Base-by-base conservation (phyloP, 805 yeast species). In the Ogataea ganodermae region DNA sequence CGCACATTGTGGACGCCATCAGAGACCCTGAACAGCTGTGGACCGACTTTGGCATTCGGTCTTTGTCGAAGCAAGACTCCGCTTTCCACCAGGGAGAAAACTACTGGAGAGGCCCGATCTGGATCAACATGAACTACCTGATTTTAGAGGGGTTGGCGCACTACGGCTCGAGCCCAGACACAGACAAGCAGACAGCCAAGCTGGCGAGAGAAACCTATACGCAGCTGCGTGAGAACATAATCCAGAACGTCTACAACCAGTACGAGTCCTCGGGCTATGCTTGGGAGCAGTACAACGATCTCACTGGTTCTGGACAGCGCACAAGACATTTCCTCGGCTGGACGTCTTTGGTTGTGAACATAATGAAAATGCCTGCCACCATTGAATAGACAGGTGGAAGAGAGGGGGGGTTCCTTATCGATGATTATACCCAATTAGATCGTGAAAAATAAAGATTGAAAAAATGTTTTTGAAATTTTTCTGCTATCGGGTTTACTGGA, bases 41-140 rank as follows among this genome's bases (percentile, higher is more conserved):
- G 86, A 69, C 89, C 6, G 76, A 76, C 1, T 89, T 63, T 56
- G 99, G 99, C 12, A 71, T 94, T 30, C 74, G 96, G 52, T 86
- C 96, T 0, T 70, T 94, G 30, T 86, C 96, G 0, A 81, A 80
- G 58, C 57, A 73, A 4, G 91, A 87, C 57, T 70, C 70, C 17
- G 69, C 61, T 49, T 94, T 85, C 68, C 86, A 86, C 46, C 79
- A 83, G 0, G 92, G 77, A 6, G 99, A 94, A 61, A 84, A 92
- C 66, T 94, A 94, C 70, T 94, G 99, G 99, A 79, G 96, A 53
- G 94, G 97, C 1, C 89, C 95, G 16, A 75, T 94, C 22, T 94
- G 98, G 98, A 73, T 90, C 57, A 87, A 90, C 64, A 86, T 94
- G 60, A 94, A 94, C 70, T 92, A 89, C 61, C 70, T 94, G 65